phyloP scores from a whole-genome alignment of 495 filamentous ascomycete genomes.

The Friedmanniomyces simplex region DNA sequence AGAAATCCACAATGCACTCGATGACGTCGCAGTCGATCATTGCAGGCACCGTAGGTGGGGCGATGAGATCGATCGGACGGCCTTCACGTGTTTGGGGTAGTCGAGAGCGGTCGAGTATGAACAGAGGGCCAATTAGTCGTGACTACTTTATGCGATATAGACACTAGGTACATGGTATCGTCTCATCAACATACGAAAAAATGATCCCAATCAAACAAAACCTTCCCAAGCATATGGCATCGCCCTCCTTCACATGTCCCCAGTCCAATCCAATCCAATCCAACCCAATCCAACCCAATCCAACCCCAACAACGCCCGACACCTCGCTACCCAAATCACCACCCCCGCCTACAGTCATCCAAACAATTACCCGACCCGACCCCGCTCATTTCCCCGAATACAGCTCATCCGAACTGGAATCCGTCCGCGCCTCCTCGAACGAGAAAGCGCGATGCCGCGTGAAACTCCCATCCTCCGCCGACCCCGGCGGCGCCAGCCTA shows the following conservation, averaged over 20 bases:
- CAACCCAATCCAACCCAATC: no score
- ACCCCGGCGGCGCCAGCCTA: not conserved
- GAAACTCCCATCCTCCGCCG: not conserved
- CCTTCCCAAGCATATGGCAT: not conserved
- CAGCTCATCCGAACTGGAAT: constrained; percentile 2
- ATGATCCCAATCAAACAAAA: not conserved
- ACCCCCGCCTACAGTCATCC: no score
- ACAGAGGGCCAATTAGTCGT: not conserved
- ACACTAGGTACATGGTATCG: not conserved
- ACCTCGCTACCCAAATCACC: not conserved
- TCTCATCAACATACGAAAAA: not conserved
- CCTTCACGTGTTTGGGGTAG: not conserved
- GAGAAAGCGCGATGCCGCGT: constrained; percentile 13
- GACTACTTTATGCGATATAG: not conserved
- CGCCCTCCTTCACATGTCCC: not conserved
- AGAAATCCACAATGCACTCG: no score
- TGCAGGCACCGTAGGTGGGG: not conserved
- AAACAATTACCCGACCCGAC: not conserved
- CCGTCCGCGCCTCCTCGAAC: constrained; percentile 4
- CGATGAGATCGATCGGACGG: not conserved
- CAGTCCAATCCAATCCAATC: no score
- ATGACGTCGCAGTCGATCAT: no score
- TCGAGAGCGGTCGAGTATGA: not conserved
- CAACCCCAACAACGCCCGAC: not conserved
- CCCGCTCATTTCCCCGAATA: not conserved